Base-by-base conservation (phyloP, 2,329 filamentous ascomycete species). In the Diplodia scrobiculata region DNA sequence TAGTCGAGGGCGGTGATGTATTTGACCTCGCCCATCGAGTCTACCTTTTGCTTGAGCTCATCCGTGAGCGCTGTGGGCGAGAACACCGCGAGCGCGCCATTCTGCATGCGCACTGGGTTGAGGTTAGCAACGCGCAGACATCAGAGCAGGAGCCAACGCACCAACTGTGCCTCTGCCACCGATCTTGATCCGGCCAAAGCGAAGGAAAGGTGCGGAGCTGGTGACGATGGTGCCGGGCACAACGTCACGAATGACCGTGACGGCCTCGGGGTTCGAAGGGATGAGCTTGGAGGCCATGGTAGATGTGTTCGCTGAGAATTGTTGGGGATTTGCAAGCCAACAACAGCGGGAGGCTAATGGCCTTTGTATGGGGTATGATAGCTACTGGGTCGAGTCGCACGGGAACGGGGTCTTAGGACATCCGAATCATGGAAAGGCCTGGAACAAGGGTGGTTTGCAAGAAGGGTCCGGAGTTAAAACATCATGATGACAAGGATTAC, bases 1-100 rank as follows among this genome's bases (percentile, higher is more conserved):
- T 91, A 84, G 77, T 99, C 95, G 0, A 90, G 87, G 0, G 95
- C 94, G 29, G 94, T 83, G 70, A 99, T 88, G 83, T 98, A 98
- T 70, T 84, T 86, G 62, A 97, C 86, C 50, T 87, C 84, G 59
- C 88, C 88, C 65, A 83, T 68, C 32, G 81, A 76, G n/a, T 87
- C 82, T 21, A 86, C 78, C 65, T 83, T 80, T 62, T 91, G 81
- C 75, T 89, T 87, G 47, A 92, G 88, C 67, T 89, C 87, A 2
- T 89, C 84, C 2, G 93, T 98, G 66, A 97, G 84, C 14, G 89
- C 90, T 21, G 95, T 91, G 19, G 95, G 95, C 0, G 92, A 97
- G 84, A 97, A 97, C 76, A 97, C 88, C 70, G 92, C 91, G 48
- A 98, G 86, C 53, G 85, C 82, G 66, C 92, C 92, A 10, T 88